phyloP scores from a whole-genome alignment of 371 early-diverging fungal genomes.

The Syncephalastrum sp. region DNA sequence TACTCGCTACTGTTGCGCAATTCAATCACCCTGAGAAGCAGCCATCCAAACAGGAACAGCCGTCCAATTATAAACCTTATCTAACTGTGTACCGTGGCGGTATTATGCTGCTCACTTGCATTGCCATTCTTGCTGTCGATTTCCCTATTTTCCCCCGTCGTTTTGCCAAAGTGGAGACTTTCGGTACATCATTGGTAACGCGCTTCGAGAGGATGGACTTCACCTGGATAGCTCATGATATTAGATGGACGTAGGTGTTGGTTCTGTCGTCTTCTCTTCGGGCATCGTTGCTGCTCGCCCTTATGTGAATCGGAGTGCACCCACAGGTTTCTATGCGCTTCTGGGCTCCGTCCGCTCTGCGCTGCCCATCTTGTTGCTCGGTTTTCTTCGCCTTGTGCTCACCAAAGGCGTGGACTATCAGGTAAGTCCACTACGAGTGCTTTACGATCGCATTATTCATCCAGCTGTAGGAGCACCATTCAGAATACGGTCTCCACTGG shows the following conservation, averaged over 20 bases:
- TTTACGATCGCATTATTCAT: slow-evolving; percentile 14
- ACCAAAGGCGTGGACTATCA: slow-evolving; percentile 88
- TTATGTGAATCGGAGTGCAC: slow-evolving; percentile 28
- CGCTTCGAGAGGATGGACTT: too few species aligned
- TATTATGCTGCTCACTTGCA: slow-evolving; percentile 80
- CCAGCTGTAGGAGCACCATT: slow-evolving; percentile 74
- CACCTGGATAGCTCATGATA: neutral
- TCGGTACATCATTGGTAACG: slow-evolving; percentile 84
- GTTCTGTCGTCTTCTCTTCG: slow-evolving; percentile 79
- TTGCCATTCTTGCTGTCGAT: slow-evolving; percentile 92
- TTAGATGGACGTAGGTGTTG: slow-evolving; percentile 90
- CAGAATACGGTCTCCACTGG: slow-evolving; percentile 98
- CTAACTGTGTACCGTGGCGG: slow-evolving; percentile 75
- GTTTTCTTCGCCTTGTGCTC: slow-evolving; percentile 63
- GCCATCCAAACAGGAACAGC: slow-evolving; percentile 8
- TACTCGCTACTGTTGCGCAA: neutral
- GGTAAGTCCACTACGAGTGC: slow-evolving; percentile 8
- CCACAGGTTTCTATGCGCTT: slow-evolving; percentile 8
- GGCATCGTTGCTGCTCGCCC: slow-evolving; percentile 72
- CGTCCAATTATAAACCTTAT: slow-evolving; percentile 31
- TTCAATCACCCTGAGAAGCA: slow-evolving; percentile 5
- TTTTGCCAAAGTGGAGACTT: slow-evolving; percentile 92
- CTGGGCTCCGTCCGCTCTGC: slow-evolving; percentile 34
- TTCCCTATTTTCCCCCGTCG: slow-evolving; percentile 91
- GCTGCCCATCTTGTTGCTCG: slow-evolving; percentile 74